Percentiles rank a stretch among this genome's conserved stretches.
Evolutionary conservation across 192 early-diverging fungal genomes (phyloP).

Genomic region (Jimgerdemannia flammicorona): DNA sequence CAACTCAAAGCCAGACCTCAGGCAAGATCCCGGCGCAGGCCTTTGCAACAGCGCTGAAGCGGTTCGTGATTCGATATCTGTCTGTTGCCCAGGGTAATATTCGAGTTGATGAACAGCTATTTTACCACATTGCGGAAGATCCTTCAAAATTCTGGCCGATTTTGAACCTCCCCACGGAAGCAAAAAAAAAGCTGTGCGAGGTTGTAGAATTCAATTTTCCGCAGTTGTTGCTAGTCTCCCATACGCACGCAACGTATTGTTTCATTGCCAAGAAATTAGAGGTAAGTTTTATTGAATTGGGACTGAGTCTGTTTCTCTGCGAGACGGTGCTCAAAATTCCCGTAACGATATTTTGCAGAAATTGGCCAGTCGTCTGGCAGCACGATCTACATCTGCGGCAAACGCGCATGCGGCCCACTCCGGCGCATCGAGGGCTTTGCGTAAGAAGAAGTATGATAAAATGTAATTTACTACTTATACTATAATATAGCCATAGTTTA

Average conservation of each 20-base stretch:
- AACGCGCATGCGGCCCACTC: too few species aligned
- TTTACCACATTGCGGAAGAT: neutral
- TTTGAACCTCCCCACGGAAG: neutral
- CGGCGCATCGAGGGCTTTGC: too few species aligned
- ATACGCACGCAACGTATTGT: constrained; percentile 7
- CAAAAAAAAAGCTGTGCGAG: neutral
- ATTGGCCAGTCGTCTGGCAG: too few species aligned
- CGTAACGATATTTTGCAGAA: too few species aligned
- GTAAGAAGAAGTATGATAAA: too few species aligned
- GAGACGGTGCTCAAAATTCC: too few species aligned
- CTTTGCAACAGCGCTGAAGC: constrained; percentile 12
- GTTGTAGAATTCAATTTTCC: constrained; percentile 2
- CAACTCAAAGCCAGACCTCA: too few species aligned
- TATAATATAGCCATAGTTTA: too few species aligned
- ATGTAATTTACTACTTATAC: too few species aligned
- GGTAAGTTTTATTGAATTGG: neutral
- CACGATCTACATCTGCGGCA: too few species aligned
- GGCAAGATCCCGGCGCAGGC: constrained; percentile 6
- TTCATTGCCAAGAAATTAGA: neutral
- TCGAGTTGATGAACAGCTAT: neutral
- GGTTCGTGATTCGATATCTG: constrained; percentile 12
- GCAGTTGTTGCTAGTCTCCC: neutral
- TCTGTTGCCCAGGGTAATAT: neutral
- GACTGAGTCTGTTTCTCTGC: too few species aligned
- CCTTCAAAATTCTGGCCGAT: constrained; percentile 1